Base-by-base conservation (phyloP, 805 yeast genomes). In the Yarrowia sp. region DNA sequence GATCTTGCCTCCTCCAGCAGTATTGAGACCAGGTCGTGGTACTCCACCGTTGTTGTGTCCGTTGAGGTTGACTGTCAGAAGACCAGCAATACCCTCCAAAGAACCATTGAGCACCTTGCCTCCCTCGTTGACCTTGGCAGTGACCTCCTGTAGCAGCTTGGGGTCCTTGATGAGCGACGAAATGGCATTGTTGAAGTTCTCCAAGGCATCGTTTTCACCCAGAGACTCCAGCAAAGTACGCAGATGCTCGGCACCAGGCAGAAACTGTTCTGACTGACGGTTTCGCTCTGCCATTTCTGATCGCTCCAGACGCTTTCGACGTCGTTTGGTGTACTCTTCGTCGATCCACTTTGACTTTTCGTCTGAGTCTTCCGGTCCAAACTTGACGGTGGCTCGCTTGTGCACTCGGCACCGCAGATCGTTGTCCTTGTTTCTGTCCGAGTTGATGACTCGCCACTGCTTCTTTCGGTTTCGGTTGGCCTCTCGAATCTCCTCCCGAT, bases 401-500 rank as follows among this genome's bases (percentile, higher is more conserved):
- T 85, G 83, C 20, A 94, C 87, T 67, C 98, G 81, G 0, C 90
- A 86, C 65, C 96, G 82, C 67, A 94, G 80, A 74, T 94, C 98
- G 73, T 91, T 89, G 76, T 92, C 97, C 79, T 91, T 88, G 76
- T 93, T 93, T 71, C 95, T 82, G 69, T 88, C 88, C 9, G 85
- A 84, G 74, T 94, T 92, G 34, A 85, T 87, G 71, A 87, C 93
- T 73, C 97, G 82, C 97, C 97, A 91, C 71, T 85, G 84, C 78
- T 89, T 87, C 79, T 91, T 91, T 20, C 97, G 80, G 66, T 87
- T 90, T 58, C 96, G 80, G 73, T 91, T 91, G 58, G 87, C 93
- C 33, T 83, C 72, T 60, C 92, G 79, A 12, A 87, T 80, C 70
- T 85, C 83, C 72, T 88, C 91, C 70, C 83, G 83, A 56, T 80